Evolutionary conservation across 2,329 filamentous ascomycete genomes (phyloP), one percentile per base, ranked within the genome.

Genomic region (Laburnicola sp.): DNA sequence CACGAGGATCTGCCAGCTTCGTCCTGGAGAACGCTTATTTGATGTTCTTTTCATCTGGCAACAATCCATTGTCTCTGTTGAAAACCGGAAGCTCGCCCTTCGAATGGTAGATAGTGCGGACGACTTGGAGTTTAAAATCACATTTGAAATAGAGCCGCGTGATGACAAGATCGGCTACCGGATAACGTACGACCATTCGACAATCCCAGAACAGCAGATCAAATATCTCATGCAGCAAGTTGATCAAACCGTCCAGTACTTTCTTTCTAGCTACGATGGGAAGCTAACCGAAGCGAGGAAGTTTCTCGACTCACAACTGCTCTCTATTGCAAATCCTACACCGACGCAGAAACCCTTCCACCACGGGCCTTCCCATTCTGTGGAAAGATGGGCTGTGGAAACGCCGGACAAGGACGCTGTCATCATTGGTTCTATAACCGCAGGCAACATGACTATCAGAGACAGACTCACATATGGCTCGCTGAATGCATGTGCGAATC

Each of bases 31-130:
- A 34, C 73, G 74, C 1, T 72, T 96, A 0, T 96, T 93, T 59
- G 89, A 96, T 59, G 80, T 86, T 0, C 75, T 96, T 0, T 86
- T 96, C 62, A 86, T 92, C 0, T 97, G 92, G 78, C 92, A 97
- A 62, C 87, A 96, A 64, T 88, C 86, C 0, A 75, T 87, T 16
- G 57, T 71, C 1, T 69, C 70, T 11, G 54, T 58, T 2, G 57
- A 65, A n/a, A 40, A 45, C 9, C 39, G 54, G 16, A 56, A 65
- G 3, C 64, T 74, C 61, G 60, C 62, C 56, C 75, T 93, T 0
- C 70, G 64, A 7, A 77, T 91, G 48, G 67, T 82, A 0, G 78
- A 81, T 25, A 84, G 87, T 45, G 71, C 80, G 4, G 92, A 97
- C 65, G 82, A 83, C 22, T 76, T 94, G 5, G 91, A 96, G 65